A percentile compares a stretch with the other conserved stretches of the same genome.
Evolutionary conservation across 768 basidiomycete genomes (phyloP).

Genomic region (Russula emetica): DNA sequence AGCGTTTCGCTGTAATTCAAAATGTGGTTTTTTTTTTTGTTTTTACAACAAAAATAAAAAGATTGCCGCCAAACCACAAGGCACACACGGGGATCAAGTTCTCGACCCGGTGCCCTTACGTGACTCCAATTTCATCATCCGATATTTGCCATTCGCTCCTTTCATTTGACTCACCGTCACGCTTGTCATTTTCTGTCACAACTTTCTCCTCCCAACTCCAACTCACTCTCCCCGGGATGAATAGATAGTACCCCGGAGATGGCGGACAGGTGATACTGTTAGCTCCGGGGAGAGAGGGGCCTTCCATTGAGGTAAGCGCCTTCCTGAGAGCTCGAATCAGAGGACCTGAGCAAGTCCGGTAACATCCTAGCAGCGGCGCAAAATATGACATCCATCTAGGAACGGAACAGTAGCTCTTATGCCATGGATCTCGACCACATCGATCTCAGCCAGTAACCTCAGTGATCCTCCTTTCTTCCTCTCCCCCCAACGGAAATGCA

Average conservation of each 20-base stretch:
- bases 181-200: neutral
- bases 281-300: neutral
- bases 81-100: neutral
- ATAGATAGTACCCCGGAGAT: too few relatives aligned
- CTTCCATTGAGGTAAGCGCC: neutral
- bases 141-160: neutral
- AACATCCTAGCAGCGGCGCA: neutral
- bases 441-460: neutral
- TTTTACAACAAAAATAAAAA: neutral
- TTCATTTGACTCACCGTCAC: neutral
- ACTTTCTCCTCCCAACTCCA: neutral
- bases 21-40: neutral
- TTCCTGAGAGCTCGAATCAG: neutral
- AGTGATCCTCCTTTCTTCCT: neutral
- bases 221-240: neutral
- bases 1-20: conserved; percentile 1
- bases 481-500: neutral
- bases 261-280: neutral
- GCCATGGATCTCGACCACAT: neutral
- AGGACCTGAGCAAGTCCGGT: neutral
- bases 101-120: neutral
- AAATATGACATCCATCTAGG: neutral
- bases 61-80: neutral
- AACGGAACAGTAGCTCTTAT: neutral
- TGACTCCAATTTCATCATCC: neutral